A percentile compares a stretch with the other conserved stretches of the same genome.
Evolutionary conservation across 2,329 filamentous ascomycete species (phyloP).

Genomic region (Ceratocystis lukuohia): DNA sequence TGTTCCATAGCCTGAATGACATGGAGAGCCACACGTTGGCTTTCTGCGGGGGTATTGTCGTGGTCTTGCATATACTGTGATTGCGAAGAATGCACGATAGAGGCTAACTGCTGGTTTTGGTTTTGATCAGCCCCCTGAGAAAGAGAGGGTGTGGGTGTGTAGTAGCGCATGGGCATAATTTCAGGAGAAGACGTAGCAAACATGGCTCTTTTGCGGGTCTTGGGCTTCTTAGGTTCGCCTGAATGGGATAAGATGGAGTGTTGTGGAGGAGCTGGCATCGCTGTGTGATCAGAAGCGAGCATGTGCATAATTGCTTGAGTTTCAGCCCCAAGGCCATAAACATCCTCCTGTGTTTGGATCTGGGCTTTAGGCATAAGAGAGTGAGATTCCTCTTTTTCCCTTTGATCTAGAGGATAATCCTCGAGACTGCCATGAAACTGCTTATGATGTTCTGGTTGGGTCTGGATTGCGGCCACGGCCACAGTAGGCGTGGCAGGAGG

Average conservation of each 20-base stretch:
- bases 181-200: conserved; percentile 16
- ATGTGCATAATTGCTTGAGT: conserved; percentile 22
- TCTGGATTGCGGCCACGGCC: not conserved
- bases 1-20: conserved; percentile 36
- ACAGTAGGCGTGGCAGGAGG: not conserved
- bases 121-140: conserved; percentile 11
- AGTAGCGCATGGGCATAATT: conserved; percentile 16
- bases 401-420: not conserved
- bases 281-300: not conserved
- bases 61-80: not conserved
- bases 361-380: not conserved
- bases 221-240: not conserved
- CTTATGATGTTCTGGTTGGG: not conserved
- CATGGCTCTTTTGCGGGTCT: conserved; percentile 8
- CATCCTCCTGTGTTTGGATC: conserved; percentile 14
- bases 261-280: not conserved
- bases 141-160: conserved; percentile 13
- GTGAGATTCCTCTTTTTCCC: not conserved
- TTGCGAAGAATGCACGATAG: not conserved
- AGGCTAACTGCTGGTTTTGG: conserved; percentile 15
- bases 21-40: conserved; percentile 39
- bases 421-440: not conserved
- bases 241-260: not conserved
- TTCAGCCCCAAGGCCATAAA: conserved; percentile 25
- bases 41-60: conserved; percentile 24